Percentiles rank a stretch among this genome's conserved stretches.
These are phyloP conservation scores for Sclerotinia sclerotiorum DNA, from an alignment of 2,329 filamentous ascomycete species.

Conservation along the genomic window DNA sequence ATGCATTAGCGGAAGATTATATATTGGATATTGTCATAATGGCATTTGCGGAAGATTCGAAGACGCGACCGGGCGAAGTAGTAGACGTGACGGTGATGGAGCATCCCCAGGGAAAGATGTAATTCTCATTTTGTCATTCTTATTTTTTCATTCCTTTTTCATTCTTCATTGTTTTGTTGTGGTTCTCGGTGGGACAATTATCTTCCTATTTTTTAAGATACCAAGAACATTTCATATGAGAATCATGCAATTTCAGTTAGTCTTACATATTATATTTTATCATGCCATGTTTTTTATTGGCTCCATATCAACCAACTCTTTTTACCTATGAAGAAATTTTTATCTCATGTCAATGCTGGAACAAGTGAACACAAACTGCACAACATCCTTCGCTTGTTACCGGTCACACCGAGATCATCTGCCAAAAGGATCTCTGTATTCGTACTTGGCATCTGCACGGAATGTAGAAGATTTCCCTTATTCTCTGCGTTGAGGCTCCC, in stretches of 20 bases:
- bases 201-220: not conserved
- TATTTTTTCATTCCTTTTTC: not conserved
- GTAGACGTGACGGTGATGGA: constrained; percentile 15
- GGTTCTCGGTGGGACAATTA: not conserved
- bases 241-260: not conserved
- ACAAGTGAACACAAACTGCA: no score
- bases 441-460: not conserved
- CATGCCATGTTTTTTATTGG: not conserved
- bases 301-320: not conserved
- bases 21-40: constrained; percentile 2
- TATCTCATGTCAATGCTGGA: not conserved
- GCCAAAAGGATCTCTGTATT: not conserved
- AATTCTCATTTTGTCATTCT: not conserved
- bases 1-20: constrained; percentile 4
- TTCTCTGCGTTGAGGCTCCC: not conserved
- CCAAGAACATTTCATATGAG: not conserved
- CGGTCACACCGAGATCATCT: not conserved
- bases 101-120: constrained; percentile 6
- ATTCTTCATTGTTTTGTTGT: not conserved
- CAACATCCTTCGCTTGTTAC: not conserved
- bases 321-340: not conserved
- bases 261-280: no score
- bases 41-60: constrained; percentile 7
- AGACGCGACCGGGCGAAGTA: not conserved
- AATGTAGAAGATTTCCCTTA: not conserved